Base-by-base conservation (phyloP, 495 filamentous ascomycete species). In the Tuber microsphaerosporum region DNA sequence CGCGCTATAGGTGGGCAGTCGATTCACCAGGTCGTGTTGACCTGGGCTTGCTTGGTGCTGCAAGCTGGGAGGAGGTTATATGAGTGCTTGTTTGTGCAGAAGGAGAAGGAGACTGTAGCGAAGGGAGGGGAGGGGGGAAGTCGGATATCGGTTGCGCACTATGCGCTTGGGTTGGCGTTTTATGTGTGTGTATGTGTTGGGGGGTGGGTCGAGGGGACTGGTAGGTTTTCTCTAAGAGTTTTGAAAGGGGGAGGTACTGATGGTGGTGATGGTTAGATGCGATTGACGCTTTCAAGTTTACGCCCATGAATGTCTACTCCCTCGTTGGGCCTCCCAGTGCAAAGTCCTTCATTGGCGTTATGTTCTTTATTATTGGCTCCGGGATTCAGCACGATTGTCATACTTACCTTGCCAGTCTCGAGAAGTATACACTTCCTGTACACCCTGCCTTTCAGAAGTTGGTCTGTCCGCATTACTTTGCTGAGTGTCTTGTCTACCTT, bases 381-480 rank as follows among this genome's bases (percentile, higher is more conserved):
- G 86, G 89, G 39, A 84, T 92, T 76, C 95, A 99, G 84, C 88
- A 96, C 83, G 88, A 90, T 82, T 92, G 89, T 81, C 95, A 99
- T 83, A 85, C 84, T 65, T 91, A 97, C 83, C 90, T 99, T 39
- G 89, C 89, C 61, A 89, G 89, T 2, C 85, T 98, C 56, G 89
- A 91, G 81, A 95, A 93, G 77, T 98, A 98, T 82, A 91, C 90
- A 26, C 85, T 98, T 4, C 95, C 95, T 3, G 81, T 84, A 41
- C 89, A 91, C 79, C 73, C 71, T 44, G 77, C 83, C 0, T 99
- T 98, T 81, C 85, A 85, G 51, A 84, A 81, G 44, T 78, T 94
- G 26, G 84, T 97, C 16, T 96, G 90, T 76, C 94, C 96, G n/a
- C 95, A 98, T 85, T 99, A 97, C 83, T 91, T 90, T 0, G 91